These are phyloP conservation scores for Paraphaeosphaeria sporulosa DNA, from an alignment of 2,329 filamentous ascomycete genomes.

Conservation along the genomic window DNA sequence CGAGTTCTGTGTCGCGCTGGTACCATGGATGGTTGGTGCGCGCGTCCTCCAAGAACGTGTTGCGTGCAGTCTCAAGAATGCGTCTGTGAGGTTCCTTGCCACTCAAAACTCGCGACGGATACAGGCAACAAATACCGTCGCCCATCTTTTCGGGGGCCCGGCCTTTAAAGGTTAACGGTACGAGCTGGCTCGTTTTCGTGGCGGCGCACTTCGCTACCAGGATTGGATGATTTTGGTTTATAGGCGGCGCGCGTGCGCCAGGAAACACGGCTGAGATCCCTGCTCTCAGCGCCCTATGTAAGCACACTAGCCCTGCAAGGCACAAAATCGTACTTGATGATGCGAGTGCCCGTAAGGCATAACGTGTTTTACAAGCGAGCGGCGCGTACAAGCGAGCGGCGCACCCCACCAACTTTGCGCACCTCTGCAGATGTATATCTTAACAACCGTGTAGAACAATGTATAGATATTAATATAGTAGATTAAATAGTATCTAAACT, in stretches of 20 bases:
- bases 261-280: slow-evolving; percentile 8
- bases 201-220: slow-evolving; percentile 10
- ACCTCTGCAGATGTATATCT: too few species aligned
- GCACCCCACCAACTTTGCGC: too few species aligned
- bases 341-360: background rate
- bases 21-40: slow-evolving; percentile 4
- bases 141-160: slow-evolving; percentile 11
- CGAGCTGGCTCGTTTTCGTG: slow-evolving; percentile 10
- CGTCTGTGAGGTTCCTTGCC: background rate
- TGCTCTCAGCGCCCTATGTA: background rate
- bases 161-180: slow-evolving; percentile 4
- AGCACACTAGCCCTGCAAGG: background rate
- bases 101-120: background rate
- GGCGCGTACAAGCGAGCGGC: too few species aligned
- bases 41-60: slow-evolving; percentile 6
- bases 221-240: slow-evolving; percentile 1
- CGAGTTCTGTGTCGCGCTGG: slow-evolving; percentile 2
- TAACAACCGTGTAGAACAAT: too few species aligned
- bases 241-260: slow-evolving; percentile 5
- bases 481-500: too few species aligned
- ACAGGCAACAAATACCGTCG: background rate
- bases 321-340: background rate
- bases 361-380: too few species aligned
- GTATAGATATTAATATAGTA: too few species aligned
- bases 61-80: background rate